Percentiles rank a stretch among this genome's conserved stretches.
phyloP scores from a whole-genome alignment of 306 rosid genomes.

The Medicago lupulina region DNA sequence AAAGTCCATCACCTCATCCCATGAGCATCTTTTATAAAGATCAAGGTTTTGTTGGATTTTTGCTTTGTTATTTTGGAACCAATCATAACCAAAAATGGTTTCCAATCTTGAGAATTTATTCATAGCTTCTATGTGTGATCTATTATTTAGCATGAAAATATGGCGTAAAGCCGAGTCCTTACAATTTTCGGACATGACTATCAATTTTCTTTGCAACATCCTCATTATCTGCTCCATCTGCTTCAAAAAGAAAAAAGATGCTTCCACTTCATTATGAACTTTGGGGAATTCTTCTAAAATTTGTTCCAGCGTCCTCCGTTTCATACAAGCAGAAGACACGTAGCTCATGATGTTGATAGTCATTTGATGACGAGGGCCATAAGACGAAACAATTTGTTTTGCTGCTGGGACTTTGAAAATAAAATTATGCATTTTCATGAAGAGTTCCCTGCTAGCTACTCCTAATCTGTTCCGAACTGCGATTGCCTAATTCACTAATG shows the following conservation, averaged over 20 bases:
- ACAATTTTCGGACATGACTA: constrained; percentile 57
- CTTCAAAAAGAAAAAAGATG: constrained; percentile 50
- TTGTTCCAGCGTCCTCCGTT: constrained; percentile 61
- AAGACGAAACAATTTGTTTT: background rate
- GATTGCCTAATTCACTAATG: constrained; percentile 69
- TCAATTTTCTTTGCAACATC: constrained; percentile 61
- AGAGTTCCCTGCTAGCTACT: constrained; percentile 76
- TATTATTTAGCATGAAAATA: constrained; percentile 73
- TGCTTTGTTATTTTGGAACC: constrained; percentile 62
- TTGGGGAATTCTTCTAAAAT: constrained; percentile 45
- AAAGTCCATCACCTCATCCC: constrained; percentile 61
- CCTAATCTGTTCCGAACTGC: constrained; percentile 85
- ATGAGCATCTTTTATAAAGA: constrained; percentile 63
- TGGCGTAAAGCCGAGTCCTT: constrained; percentile 54
- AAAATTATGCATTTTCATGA: constrained; percentile 87
- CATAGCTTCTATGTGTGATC: constrained; percentile 55
- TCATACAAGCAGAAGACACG: constrained; percentile 46
- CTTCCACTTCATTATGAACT: constrained; percentile 43
- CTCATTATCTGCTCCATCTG: constrained; percentile 57
- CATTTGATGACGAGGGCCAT: background rate
- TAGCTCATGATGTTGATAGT: background rate
- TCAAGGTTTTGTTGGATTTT: constrained; percentile 53
- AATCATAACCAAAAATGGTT: constrained; percentile 55
- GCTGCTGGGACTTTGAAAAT: constrained; percentile 56
- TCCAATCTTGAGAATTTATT: constrained; percentile 52